Base-by-base conservation (phyloP, 2,329 filamentous ascomycete genomes). In the Alternaria sp. region DNA sequence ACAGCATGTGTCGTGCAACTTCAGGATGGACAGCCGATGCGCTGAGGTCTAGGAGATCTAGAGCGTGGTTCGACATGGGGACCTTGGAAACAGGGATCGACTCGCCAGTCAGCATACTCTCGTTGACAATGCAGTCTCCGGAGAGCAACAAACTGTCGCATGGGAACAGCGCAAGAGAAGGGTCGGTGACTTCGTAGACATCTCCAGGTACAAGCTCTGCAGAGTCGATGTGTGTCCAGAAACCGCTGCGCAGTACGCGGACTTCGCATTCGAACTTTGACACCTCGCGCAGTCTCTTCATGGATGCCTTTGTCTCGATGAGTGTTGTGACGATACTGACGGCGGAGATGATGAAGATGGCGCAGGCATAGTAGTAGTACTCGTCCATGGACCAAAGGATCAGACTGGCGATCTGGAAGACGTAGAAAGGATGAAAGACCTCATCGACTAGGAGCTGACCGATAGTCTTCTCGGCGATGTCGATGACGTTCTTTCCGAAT, bases 91-190 rank as follows among this genome's bases (percentile, higher is more conserved):
- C 95, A 3, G 96, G 96, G 5, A 99, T 94, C 44, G 96, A 98
- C 83, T 99, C 96, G 61, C 95, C 89, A 43, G 96, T 99, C 36
- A 99, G 87, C 96, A 99, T 99, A 81, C 96, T 98, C 81, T 99
- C 96, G 74, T 99, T 99, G 69, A 99, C 94, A 66, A 99, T 98
- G 74, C 94, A 97, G 80, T 99, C 96, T 44, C 96, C 96, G 56
- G 92, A 93, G 0, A 99, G 86, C 6, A 99, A 83, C 32, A 99
- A 83, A 78, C 95, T 97, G 79, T 99, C 96, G 74, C 93, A 96
- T 1, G 96, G 96, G 66, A 98, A 91, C 71, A 97, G 92, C 4
- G 88, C 88, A 25, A 99, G 84, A 15, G 90, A 93, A 2, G 96
- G 96, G 79, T 99, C 96, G 61, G 95, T 97, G 54, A 99, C 88